Evolutionary conservation across 352 stramenopile species (phyloP), one percentile per base, ranked within the genome.

Genomic region (Phytophthora nicotianae): DNA sequence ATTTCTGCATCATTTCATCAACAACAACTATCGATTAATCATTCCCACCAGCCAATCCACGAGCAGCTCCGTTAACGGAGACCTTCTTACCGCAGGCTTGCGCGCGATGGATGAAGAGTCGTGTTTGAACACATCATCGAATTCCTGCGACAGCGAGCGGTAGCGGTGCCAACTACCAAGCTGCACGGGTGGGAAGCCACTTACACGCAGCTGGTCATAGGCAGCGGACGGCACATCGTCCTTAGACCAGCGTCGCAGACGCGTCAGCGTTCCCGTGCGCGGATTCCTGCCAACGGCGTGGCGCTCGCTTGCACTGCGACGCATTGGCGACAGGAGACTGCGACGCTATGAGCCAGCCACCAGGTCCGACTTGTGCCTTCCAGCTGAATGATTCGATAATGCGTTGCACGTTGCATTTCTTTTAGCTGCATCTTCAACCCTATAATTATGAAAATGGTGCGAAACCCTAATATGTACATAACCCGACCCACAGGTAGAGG

Each of bases 161-260:
- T 76, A 72, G 42, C 82, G 79, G 29, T 81, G 76, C 82, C 80
- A 93, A 45, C 75, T 91, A 35, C 81, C 79, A 29, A 89, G 60
- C 26, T 75, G 82, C 62, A 93, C 68, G 21, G 81, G 75, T 49
- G 79, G 75, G 59, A 86, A 90, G 33, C 72, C 70, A 19, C 45
- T 74, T 24, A 77, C 50, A 38, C 67, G 77, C 50, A 80, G 69
- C 53, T 74, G 68, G 52, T 61, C 66, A 65, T 79, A 74, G 35
- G 55, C 50, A 4, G 56, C 50, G 2, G 65, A 63, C 37, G 69
- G 52, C 40, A 51, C 45, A 45, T 78, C 65, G 21, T 74, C 62
- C 33, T 76, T 71, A 19, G 67, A 73, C 32, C 49, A 49, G n/a
- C 61, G 67, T 21, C 64, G 52, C 37, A 42, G 19, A 47, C 46